A percentile compares a stretch with the other conserved stretches of the same genome.
Evolutionary conservation across 768 basidiomycete species (phyloP).

Genomic region (Peribolospora baueri): DNA sequence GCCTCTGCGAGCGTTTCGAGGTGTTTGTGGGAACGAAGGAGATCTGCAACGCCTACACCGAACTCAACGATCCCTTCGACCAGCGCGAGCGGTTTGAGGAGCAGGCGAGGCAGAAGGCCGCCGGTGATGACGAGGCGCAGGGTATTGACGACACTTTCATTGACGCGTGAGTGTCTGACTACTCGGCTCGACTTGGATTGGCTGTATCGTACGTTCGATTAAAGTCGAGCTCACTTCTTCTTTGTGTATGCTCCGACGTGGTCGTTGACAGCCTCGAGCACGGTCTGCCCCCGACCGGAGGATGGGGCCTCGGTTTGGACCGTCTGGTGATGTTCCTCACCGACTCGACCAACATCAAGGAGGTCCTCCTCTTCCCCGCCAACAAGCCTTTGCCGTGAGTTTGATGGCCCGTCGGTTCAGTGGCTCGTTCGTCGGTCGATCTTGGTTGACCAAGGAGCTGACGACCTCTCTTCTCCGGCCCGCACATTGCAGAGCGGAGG

Average conservation of each 20-base stretch:
- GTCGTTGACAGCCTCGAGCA: constrained; percentile 51
- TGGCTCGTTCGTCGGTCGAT: too few species aligned
- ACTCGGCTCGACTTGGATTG: not conserved
- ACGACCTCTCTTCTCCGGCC: too few species aligned
- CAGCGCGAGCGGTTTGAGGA: constrained; percentile 90
- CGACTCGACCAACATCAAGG: constrained; percentile 24
- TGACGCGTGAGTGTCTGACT: constrained; percentile 43
- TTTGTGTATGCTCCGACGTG: too few species aligned
- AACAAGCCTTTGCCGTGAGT: constrained; percentile 9
- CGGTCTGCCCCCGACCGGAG: constrained; percentile 88
- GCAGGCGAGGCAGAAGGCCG: constrained; percentile 71
- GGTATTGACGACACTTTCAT: constrained; percentile 88
- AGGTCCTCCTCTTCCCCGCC: constrained; percentile 15
- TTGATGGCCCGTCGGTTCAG: too few species aligned
- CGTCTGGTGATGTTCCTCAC: constrained; percentile 97
- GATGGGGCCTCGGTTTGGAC: constrained; percentile 91
- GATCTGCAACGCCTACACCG: constrained; percentile 96
- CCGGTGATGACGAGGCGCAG: constrained; percentile 94
- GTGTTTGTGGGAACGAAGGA: constrained; percentile 96
- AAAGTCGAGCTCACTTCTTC: not conserved
- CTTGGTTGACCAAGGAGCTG: too few species aligned
- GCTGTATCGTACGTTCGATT: not conserved
- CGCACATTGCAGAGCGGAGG: too few species aligned
- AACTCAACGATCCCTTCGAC: constrained; percentile 96
- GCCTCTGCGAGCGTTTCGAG: constrained; percentile 95